Evolutionary conservation across 805 yeast species (phyloP).

Genomic region (Sugiyamaella qingdaonensis): DNA sequence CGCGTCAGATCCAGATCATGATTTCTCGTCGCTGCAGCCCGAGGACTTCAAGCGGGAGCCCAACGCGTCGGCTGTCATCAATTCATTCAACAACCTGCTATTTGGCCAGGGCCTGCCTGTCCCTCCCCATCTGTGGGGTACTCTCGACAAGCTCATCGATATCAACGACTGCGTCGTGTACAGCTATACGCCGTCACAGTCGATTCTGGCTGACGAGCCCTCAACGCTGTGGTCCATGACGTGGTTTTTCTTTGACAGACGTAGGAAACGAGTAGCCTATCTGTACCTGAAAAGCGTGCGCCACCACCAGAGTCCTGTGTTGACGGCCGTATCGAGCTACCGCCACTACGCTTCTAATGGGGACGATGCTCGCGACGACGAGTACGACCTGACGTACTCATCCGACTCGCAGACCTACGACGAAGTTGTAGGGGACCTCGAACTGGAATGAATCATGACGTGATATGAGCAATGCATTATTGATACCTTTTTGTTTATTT

Average conservation of each 20-base stretch:
- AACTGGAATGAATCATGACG: slow-evolving; percentile 27
- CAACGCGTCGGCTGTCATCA: slow-evolving; percentile 40
- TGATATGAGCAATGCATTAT: no score
- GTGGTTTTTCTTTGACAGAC: slow-evolving; percentile 90
- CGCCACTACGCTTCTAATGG: slow-evolving; percentile 27
- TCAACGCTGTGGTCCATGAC: slow-evolving; percentile 69
- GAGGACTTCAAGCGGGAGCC: slow-evolving; percentile 56
- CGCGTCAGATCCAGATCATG: slow-evolving; percentile 94
- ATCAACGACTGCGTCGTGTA: slow-evolving; percentile 48
- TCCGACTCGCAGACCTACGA: slow-evolving; percentile 28
- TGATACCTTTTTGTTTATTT: no score
- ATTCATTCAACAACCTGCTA: slow-evolving; percentile 72
- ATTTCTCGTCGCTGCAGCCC: slow-evolving; percentile 83
- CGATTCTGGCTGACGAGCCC: slow-evolving; percentile 62
- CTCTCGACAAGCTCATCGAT: slow-evolving; percentile 77
- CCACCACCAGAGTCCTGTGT: slow-evolving; percentile 37
- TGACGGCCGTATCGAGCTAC: slow-evolving; percentile 19
- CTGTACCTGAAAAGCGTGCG: slow-evolving; percentile 61
- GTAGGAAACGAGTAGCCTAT: slow-evolving; percentile 86
- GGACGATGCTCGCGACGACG: slow-evolving; percentile 40
- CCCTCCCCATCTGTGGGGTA: slow-evolving; percentile 82
- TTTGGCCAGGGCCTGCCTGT: slow-evolving; percentile 47
- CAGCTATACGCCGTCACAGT: slow-evolving; percentile 42
- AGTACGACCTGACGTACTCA: slow-evolving; percentile 41
- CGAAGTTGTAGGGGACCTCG: slow-evolving; percentile 42